Evolutionary conservation across 306 rosid species (phyloP).

Genomic region (Quercus robur): DNA sequence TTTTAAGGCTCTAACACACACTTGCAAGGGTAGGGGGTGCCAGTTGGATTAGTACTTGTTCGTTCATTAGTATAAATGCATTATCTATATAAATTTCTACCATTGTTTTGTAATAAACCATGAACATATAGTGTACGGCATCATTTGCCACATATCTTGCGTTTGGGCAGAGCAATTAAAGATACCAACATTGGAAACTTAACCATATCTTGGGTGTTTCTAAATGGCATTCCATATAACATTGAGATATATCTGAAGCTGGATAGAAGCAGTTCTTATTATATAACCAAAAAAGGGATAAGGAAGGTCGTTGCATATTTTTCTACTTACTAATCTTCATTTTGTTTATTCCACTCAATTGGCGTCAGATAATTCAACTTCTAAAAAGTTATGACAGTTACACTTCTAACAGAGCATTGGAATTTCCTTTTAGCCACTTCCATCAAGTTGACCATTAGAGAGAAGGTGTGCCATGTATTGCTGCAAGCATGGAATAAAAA

Average conservation of each 20-base stretch:
- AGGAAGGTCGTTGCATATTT: background rate
- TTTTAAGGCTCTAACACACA: too few species aligned
- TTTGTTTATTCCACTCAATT: background rate
- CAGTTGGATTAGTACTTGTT: too few species aligned
- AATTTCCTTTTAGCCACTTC: conserved; percentile 43
- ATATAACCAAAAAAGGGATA: background rate
- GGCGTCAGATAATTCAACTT: background rate
- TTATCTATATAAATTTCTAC: too few species aligned
- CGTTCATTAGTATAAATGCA: too few species aligned
- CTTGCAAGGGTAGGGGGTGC: too few species aligned
- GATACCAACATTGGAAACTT: too few species aligned
- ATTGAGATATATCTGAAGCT: background rate
- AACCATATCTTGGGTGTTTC: too few species aligned
- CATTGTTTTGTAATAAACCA: too few species aligned
- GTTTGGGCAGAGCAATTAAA: background rate
- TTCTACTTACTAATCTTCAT: background rate
- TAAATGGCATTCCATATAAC: too few species aligned
- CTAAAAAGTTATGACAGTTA: background rate
- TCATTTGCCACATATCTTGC: too few species aligned
- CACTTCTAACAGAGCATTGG: background rate
- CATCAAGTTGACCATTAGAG: conserved; percentile 85
- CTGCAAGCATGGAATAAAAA: conserved; percentile 43
- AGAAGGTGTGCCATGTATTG: conserved; percentile 94
- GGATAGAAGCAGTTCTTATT: background rate
- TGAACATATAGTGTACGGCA: too few species aligned